Base-by-base conservation (phyloP, 2,329 filamentous ascomycete species). In the Botryosphaeria agaves region DNA sequence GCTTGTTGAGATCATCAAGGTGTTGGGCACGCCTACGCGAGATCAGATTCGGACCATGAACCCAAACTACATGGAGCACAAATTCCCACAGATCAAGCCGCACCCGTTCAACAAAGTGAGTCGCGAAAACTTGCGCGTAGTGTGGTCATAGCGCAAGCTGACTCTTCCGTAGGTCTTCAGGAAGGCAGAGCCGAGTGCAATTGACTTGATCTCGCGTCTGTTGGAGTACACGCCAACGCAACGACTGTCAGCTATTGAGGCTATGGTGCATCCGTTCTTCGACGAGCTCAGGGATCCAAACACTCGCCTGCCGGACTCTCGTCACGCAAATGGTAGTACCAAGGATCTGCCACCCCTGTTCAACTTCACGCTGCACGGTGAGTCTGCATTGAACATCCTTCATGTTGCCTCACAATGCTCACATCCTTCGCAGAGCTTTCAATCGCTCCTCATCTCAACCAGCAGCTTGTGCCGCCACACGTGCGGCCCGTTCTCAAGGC, bases 21-120 rank as follows among this genome's bases (percentile, higher is more conserved):
- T 98, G 31, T 64, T 98, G 36, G 89, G 89, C 36, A 98, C 89
- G 12, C 89, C 89, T 12, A 95, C 89, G 20, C 72, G 89, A 40
- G 89, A 98, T 55, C 89, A 98, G 58, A 98, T 98, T 49, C 81
- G 89, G 44, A 98, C 89, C 41, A 98, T 98, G 89, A 98, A 98
- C 59, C 89, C 89, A 35, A 98, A 98, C 59, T 98, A 98, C 60
- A 98, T 98, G 89, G 89, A 98, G 62, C 89, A 98, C 64, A 95
- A 95, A 64, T 98, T 98, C 59, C 89, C 89, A 28, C 89, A 98
- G 58, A 98, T 98, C 64, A 98, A 98, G 66, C 89, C 89, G 34
- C 89, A 98, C 51, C 89, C 89, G 17, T 98, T 98, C 67, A 91
- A 80, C 62, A 95, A 95, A 71, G 71, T 74, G 53, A 29, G 31